Conservation (phyloP, 1,284 basidiomycete genomes). For the Pisolithus thermaeus region DNA sequence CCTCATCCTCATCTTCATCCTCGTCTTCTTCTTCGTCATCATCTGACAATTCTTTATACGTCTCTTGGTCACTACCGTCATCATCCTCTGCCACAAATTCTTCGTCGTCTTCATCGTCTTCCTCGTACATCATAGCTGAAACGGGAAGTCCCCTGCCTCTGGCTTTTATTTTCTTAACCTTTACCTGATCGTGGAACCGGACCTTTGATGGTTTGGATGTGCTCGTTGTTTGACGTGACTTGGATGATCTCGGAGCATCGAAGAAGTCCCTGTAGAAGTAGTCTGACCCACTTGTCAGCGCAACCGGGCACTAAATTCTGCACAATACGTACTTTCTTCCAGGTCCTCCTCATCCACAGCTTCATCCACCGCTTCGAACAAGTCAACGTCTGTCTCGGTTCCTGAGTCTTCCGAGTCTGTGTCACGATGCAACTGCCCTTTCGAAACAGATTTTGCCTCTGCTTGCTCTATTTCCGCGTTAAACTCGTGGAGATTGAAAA, state of each 20-base stretch:
- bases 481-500: conserved; percentile 89
- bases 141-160: conserved; percentile 57
- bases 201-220: conserved; percentile 41
- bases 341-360: conserved; percentile 34
- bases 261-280: conserved; percentile 72
- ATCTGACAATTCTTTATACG: conserved; percentile 13
- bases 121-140: conserved; percentile 35
- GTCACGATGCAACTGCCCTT: conserved; percentile 55
- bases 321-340: conserved; percentile 35
- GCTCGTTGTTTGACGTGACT: conserved; percentile 14
- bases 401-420: conserved; percentile 49
- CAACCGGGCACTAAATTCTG: not conserved
- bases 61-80: conserved; percentile 24
- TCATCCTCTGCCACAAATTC: conserved; percentile 18
- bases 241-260: conserved; percentile 40
- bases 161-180: conserved; percentile 71
- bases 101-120: conserved; percentile 25
- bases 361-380: conserved; percentile 62
- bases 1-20: conserved; percentile 33
- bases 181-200: conserved; percentile 76
- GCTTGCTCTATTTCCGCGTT: conserved; percentile 82
- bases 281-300: conserved; percentile 34
- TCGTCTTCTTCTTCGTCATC: conserved; percentile 24
- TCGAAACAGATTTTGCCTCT: conserved; percentile 63
- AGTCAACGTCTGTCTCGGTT: conserved; percentile 47